Evolutionary conservation across 371 early-diverging fungal species (phyloP).

Genomic region (Mucor velutinosus): DNA sequence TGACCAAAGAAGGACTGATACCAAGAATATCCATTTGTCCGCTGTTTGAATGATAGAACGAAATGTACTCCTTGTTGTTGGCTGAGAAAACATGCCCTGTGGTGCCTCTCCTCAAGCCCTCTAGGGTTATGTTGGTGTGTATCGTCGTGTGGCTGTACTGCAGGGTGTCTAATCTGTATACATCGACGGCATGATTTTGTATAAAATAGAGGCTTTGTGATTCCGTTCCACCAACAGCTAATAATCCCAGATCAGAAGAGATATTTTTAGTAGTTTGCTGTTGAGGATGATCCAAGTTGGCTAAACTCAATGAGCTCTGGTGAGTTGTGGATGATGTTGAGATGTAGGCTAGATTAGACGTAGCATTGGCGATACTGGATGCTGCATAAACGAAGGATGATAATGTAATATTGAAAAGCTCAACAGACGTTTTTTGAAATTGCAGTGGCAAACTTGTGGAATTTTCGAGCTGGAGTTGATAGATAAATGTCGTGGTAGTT

Average conservation of each 20-base stretch:
- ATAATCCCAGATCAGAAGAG: not conserved
- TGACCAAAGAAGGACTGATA: not conserved
- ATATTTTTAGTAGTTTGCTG: not conserved
- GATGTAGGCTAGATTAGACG: slow-evolving; percentile 1
- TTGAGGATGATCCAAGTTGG: not conserved
- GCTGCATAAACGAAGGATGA: not conserved
- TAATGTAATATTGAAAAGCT: not conserved
- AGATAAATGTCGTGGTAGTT: not conserved
- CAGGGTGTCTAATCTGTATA: not conserved
- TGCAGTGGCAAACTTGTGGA: not conserved
- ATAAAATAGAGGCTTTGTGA: slow-evolving; percentile 6
- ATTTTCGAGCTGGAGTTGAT: not conserved
- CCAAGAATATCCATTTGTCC: not conserved
- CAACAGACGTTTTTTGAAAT: not conserved
- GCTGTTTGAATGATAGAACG: not conserved
- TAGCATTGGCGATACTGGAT: not conserved
- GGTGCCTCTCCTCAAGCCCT: not conserved
- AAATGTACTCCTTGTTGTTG: not conserved
- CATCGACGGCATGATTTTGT: not conserved
- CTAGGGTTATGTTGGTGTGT: not conserved
- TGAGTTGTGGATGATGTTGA: not conserved
- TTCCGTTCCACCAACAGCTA: not conserved
- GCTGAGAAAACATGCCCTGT: not conserved
- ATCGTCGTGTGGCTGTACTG: not conserved
- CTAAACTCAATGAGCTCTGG: not conserved